These are phyloP conservation scores for Erysimum cheiri DNA, from an alignment of 441 rosid genomes.

Conservation along the genomic window DNA sequence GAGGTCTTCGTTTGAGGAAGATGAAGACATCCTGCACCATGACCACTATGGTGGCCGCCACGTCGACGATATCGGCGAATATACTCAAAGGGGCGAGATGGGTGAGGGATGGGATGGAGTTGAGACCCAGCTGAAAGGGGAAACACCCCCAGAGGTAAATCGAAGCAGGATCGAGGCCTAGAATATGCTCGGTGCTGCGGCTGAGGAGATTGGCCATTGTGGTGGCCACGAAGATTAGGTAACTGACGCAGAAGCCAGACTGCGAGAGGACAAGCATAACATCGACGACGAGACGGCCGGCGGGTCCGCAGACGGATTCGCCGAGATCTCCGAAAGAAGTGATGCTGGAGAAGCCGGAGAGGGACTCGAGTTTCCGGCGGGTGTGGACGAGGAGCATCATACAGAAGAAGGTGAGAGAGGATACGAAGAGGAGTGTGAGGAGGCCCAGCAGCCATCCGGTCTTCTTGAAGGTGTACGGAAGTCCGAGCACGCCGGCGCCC, in stretches of 20 bases:
- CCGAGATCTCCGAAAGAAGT: conserved; percentile 78
- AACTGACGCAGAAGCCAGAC: conserved; percentile 53
- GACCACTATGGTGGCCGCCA: conserved; percentile 63
- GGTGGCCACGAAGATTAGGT: conserved; percentile 62
- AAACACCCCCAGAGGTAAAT: conserved; percentile 65
- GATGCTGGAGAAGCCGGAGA: conserved; percentile 55
- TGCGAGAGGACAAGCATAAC: conserved; percentile 25
- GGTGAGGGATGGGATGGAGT: conserved; percentile 65
- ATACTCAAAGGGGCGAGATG: conserved; percentile 77
- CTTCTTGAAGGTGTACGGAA: conserved; percentile 62
- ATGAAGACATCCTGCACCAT: conserved; percentile 62
- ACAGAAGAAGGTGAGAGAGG: conserved; percentile 64
- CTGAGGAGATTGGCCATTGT: conserved; percentile 58
- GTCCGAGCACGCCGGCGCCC: conserved; percentile 77
- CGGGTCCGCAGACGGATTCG: conserved; percentile 56
- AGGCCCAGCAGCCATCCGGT: conserved; percentile 26
- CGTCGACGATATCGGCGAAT: conserved; percentile 69
- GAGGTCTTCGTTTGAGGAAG: conserved; percentile 48
- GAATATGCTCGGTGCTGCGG: conserved; percentile 31
- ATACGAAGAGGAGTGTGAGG: conserved; percentile 17
- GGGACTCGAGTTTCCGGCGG: conserved; percentile 65
- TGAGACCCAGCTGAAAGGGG: conserved; percentile 73
- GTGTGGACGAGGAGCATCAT: conserved; percentile 77
- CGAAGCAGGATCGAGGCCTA: conserved; percentile 53
- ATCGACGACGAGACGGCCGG: conserved; percentile 47